These are phyloP conservation scores for Stygiomarasmius scandens DNA, from an alignment of 1,284 basidiomycete species.

Conservation along the genomic window DNA sequence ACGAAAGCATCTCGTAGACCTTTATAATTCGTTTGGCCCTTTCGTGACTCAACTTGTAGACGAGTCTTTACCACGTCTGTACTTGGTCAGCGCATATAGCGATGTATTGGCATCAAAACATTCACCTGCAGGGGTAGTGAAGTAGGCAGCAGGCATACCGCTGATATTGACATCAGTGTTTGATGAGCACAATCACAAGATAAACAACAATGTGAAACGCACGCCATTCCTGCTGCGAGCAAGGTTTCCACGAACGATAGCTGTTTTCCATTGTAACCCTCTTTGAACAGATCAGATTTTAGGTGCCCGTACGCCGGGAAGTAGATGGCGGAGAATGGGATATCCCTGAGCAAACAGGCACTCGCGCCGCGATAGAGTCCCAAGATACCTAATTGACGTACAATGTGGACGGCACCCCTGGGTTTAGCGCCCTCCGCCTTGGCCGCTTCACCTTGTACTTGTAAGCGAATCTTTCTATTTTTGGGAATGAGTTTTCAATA, in stretches of 20 bases:
- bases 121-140: conserved; percentile 82
- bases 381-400: conserved; percentile 89
- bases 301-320: conserved; percentile 82
- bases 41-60: conserved; percentile 92
- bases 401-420: conserved; percentile 89
- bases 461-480: conserved; percentile 90
- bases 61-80: conserved; percentile 98
- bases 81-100: too few species aligned
- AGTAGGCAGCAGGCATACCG: conserved; percentile 94
- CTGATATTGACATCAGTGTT: conserved; percentile 43
- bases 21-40: conserved; percentile 92
- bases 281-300: conserved; percentile 93
- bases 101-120: too few species aligned
- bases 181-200: conserved; percentile 24
- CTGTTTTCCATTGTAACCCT: conserved; percentile 95
- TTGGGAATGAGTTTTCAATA: conserved; percentile 13
- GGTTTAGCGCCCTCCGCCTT: conserved; percentile 79
- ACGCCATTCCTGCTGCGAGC: conserved; percentile 81
- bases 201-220: conserved; percentile 34
- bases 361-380: conserved; percentile 92
- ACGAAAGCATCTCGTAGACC: conserved; percentile 88
- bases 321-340: conserved; percentile 90
- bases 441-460: conserved; percentile 94
- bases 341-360: conserved; percentile 89
- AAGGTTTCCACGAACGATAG: conserved; percentile 92